Conservation (phyloP, 106 monocot genomes). For the Cymbidium sinense region DNA sequence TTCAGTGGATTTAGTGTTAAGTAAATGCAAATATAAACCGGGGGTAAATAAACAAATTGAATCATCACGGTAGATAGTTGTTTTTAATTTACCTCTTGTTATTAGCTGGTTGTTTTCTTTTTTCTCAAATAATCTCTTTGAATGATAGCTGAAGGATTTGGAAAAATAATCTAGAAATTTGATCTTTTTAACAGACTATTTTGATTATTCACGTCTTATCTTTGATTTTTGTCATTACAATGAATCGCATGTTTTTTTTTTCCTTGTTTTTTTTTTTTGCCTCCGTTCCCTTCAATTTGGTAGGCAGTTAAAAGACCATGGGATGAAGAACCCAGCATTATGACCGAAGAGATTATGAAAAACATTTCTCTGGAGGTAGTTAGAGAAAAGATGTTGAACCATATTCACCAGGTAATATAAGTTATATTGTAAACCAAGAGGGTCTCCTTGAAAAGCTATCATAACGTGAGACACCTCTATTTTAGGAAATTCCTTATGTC, state of each 20-base stretch:
- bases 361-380: slow-evolving; percentile 89
- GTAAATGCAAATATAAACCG: too few relatives aligned
- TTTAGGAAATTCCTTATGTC: slow-evolving; percentile 96
- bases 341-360: slow-evolving; percentile 94
- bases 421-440: not conserved
- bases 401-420: slow-evolving; percentile 85
- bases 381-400: slow-evolving; percentile 82
- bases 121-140: too few relatives aligned
- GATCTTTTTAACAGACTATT: not conserved
- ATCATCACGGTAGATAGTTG: too few relatives aligned
- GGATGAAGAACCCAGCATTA: slow-evolving; percentile 74
- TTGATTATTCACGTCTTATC: not conserved
- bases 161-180: too few relatives aligned
- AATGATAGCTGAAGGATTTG: too few relatives aligned
- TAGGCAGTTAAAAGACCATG: slow-evolving; percentile 91
- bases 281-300: not conserved
- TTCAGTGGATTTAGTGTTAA: too few relatives aligned
- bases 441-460: not conserved
- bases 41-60: too few relatives aligned
- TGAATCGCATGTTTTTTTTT: not conserved
- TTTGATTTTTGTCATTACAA: not conserved
- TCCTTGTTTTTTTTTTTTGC: not conserved
- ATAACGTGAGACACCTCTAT: not conserved
- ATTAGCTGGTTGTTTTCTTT: too few relatives aligned
- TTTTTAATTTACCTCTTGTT: too few relatives aligned